phyloP scores from a whole-genome alignment of 2,329 filamentous ascomycete genomes.

The Fusarium mangiferae region DNA sequence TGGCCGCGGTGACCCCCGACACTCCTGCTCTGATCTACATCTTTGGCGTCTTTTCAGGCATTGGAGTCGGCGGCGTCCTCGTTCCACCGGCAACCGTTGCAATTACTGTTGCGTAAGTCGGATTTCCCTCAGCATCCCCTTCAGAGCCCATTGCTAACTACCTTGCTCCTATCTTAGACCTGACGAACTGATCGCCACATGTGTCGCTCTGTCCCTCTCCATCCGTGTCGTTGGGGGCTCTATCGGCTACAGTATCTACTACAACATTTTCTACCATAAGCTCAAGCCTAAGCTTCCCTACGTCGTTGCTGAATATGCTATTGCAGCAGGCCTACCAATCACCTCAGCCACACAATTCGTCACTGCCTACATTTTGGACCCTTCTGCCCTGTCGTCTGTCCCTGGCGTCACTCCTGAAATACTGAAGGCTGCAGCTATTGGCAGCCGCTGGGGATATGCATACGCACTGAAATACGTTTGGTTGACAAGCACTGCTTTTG shows the following conservation, averaged over 20 bases:
- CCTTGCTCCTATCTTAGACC: background rate
- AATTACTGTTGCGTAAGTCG: background rate
- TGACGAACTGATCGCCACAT: background rate
- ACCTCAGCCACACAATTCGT: background rate
- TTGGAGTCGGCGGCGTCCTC: background rate
- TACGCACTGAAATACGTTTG: background rate
- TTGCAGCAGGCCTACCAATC: background rate
- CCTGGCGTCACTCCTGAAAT: background rate
- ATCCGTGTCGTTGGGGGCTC: background rate
- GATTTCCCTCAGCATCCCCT: rapidly evolving
- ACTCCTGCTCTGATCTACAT: background rate
- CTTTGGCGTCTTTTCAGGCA: background rate
- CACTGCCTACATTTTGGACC: background rate
- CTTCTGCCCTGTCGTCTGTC: background rate
- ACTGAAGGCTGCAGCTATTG: background rate
- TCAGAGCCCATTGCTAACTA: background rate
- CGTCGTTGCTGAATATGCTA: background rate
- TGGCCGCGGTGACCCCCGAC: background rate
- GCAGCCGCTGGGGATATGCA: background rate
- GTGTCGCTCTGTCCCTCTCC: background rate
- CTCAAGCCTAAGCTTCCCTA: background rate
- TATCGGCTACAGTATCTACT: background rate
- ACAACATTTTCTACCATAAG: background rate
- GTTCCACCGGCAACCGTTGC: background rate
- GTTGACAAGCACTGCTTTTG: background rate